Percentiles rank a stretch among this genome's conserved stretches.
Evolutionary conservation across 148 eudicot species (phyloP).

Genomic region (Nepenthes gracilis): DNA sequence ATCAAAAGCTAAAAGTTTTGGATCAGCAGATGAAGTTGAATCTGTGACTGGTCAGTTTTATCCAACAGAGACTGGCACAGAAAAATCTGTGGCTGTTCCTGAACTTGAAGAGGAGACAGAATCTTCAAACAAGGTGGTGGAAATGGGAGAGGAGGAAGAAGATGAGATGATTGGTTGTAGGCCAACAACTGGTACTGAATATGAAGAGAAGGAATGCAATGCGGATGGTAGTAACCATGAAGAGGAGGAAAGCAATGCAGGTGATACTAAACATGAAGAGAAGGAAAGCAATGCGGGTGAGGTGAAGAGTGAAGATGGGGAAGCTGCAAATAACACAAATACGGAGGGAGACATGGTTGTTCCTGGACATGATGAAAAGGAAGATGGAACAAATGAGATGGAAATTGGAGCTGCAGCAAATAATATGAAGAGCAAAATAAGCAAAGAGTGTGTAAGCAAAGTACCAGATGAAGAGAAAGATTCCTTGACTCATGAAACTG

Average conservation of each 20-base stretch:
- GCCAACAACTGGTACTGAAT: not conserved
- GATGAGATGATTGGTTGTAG: not conserved
- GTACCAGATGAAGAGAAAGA: too few relatives aligned
- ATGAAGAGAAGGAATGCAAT: too few relatives aligned
- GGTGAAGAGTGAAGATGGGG: slow-evolving; percentile 1
- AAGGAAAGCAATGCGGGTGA: slow-evolving; percentile 2
- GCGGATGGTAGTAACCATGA: too few relatives aligned
- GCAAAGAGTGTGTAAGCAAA: too few relatives aligned
- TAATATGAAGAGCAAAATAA: not conserved
- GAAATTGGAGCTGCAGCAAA: too few relatives aligned
- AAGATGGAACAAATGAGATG: not conserved
- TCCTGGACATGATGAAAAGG: not conserved
- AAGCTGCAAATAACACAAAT: not conserved
- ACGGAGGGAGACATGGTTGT: not conserved
- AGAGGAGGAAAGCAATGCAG: too few relatives aligned
- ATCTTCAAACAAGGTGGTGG: not conserved
- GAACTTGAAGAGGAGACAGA: not conserved
- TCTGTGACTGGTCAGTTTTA: too few relatives aligned
- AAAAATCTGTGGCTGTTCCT: not conserved
- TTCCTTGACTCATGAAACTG: too few relatives aligned
- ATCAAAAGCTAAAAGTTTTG: slow-evolving; percentile 10
- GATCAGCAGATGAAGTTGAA: not conserved
- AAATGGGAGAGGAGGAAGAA: not conserved
- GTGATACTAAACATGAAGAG: not conserved
- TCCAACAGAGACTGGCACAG: not conserved